Conservation (phyloP, 306 rosid species). For the Cucumis melo region DNA sequence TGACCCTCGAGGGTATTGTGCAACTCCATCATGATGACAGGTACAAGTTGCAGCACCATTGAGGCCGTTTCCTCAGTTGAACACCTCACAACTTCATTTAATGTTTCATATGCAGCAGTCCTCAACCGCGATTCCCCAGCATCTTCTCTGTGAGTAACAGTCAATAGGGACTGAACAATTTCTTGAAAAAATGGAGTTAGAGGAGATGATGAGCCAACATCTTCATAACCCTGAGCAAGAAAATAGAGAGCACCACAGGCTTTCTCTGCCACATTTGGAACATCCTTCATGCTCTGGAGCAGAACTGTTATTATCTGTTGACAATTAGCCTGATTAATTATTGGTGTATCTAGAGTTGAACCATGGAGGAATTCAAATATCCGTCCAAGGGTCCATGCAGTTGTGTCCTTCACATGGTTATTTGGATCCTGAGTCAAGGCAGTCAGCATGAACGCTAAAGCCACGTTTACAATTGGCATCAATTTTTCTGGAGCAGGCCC, state of each 20-base stretch:
- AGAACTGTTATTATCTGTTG: constrained; percentile 73
- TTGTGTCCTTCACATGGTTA: constrained; percentile 88
- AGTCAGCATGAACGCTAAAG: constrained; percentile 64
- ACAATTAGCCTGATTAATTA: constrained; percentile 59
- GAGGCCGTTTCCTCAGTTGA: constrained; percentile 78
- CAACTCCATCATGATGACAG: constrained; percentile 69
- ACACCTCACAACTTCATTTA: constrained; percentile 92
- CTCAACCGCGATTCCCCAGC: constrained; percentile 85
- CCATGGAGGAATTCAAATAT: constrained; percentile 91
- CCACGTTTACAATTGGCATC: constrained; percentile 64
- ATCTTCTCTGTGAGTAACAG: constrained; percentile 74
- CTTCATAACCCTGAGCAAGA: constrained; percentile 90
- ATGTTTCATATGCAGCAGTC: constrained; percentile 86
- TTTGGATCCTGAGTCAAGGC: constrained; percentile 70
- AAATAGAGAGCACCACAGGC: constrained; percentile 94
- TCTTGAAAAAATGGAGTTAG: constrained; percentile 73
- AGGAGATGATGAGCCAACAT: constrained; percentile 49
- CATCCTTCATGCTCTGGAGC: constrained; percentile 86
- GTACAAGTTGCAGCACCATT: constrained; percentile 63
- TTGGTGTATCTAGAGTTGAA: constrained; percentile 61
- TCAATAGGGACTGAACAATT: constrained; percentile 62
- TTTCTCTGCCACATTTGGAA: constrained; percentile 93
- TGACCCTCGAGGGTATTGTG: constrained; percentile 72
- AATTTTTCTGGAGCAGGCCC: constrained; percentile 92
- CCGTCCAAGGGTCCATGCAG: constrained; percentile 98